phyloP scores from a whole-genome alignment of 2,329 filamentous ascomycete species.

The Ophidiomyces ophidiicola region DNA sequence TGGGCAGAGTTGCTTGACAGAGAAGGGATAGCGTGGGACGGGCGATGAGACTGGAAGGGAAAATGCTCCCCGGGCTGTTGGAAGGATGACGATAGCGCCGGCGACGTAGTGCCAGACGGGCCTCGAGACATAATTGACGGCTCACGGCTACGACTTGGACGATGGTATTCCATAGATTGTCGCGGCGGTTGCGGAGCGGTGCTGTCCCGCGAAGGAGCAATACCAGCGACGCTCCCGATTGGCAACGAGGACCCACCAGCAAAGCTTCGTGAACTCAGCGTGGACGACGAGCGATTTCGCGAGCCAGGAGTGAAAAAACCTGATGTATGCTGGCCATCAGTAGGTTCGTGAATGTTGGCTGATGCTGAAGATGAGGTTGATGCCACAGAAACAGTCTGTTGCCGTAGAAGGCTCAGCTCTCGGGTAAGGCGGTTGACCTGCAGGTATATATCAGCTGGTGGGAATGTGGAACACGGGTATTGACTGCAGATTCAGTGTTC shows the following conservation, averaged over 20 bases:
- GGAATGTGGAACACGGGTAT: neutral
- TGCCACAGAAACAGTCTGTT: conserved; percentile 51
- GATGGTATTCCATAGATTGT: conserved; percentile 21
- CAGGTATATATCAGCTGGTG: neutral
- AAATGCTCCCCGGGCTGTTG: conserved; percentile 23
- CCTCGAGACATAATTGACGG: conserved; percentile 32
- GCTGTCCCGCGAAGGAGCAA: conserved; percentile 33
- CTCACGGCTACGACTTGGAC: conserved; percentile 30
- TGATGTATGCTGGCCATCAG: conserved; percentile 34
- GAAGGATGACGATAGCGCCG: conserved; percentile 21
- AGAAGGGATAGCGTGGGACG: conserved; percentile 3
- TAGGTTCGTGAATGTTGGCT: conserved; percentile 38
- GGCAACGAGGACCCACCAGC: conserved; percentile 22
- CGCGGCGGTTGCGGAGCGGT: conserved; percentile 20
- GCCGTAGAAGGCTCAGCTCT: conserved; percentile 72
- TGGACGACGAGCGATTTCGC: conserved; percentile 46
- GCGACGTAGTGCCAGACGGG: conserved; percentile 24
- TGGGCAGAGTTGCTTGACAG: conserved; percentile 2
- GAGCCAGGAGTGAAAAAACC: conserved; percentile 38
- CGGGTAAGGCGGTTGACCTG: conserved; percentile 87
- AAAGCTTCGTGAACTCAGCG: conserved; percentile 37
- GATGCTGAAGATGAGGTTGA: conserved; percentile 49
- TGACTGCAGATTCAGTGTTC: conserved; percentile 21
- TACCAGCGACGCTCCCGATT: conserved; percentile 29
- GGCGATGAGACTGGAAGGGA: conserved; percentile 21